A percentile compares a stretch with the other conserved stretches of the same genome.
phyloP scores from a whole-genome alignment of 2,329 filamentous ascomycete genomes.

The Harringtonia lauricola region DNA sequence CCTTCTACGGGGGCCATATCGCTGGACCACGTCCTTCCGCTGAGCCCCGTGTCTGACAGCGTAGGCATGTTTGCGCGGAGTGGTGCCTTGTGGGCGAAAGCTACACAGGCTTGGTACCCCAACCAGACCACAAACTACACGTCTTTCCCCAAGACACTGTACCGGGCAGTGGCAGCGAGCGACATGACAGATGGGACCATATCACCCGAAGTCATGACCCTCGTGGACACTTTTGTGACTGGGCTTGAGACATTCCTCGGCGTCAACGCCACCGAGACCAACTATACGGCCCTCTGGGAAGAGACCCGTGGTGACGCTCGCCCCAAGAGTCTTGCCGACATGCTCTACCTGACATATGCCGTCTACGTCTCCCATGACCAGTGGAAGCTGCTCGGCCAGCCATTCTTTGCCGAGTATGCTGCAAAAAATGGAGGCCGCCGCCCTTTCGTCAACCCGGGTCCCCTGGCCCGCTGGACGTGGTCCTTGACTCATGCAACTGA shows the following conservation, averaged over 20 bases:
- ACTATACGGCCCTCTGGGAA: neutral
- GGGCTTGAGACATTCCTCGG: neutral
- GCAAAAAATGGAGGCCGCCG: neutral
- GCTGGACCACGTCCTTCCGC: conserved; percentile 29
- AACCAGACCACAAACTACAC: neutral
- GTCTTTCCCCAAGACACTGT: neutral
- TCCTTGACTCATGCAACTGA: neutral
- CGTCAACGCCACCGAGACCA: neutral
- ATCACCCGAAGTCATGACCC: neutral
- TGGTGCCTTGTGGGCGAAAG: neutral
- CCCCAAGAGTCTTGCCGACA: neutral
- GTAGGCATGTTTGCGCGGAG: too few relatives aligned
- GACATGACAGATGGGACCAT: neutral
- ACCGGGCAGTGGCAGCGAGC: neutral
- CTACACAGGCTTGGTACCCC: neutral
- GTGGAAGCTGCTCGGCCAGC: neutral
- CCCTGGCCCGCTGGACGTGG: neutral
- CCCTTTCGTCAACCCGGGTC: neutral
- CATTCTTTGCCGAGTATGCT: neutral
- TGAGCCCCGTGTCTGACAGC: too few relatives aligned
- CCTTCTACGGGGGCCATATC: conserved; percentile 28
- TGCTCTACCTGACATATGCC: neutral
- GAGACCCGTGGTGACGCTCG: neutral
- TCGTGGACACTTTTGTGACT: neutral
- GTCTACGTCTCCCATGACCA: neutral